Percentiles rank a stretch among this genome's conserved stretches.
These are phyloP conservation scores for Plantago ovata DNA, from an alignment of 257 asterid species.

Conservation along the genomic window DNA sequence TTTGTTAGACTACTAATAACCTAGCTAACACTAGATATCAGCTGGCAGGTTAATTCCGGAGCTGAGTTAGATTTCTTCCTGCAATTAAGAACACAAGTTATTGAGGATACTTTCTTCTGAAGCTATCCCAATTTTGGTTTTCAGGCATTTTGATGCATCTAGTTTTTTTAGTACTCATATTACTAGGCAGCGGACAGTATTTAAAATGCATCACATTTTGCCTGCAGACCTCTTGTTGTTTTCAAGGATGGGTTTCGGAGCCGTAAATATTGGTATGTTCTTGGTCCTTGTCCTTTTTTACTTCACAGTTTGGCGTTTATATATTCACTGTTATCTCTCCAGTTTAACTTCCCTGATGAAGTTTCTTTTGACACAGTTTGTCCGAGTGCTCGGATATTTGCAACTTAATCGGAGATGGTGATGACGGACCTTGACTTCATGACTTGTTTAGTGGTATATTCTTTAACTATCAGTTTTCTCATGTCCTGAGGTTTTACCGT, in stretches of 20 bases:
- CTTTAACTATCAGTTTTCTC: no score
- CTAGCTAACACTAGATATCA: no score
- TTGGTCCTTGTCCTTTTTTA: background rate
- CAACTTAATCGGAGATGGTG: slow-evolving; percentile 85
- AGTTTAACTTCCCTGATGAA: background rate
- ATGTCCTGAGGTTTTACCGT: no score
- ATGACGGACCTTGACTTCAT: slow-evolving; percentile 73
- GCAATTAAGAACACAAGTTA: no score
- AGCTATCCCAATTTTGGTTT: no score
- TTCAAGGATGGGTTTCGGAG: slow-evolving; percentile 84
- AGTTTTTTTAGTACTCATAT: background rate
- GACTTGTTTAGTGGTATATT: slow-evolving; percentile 5
- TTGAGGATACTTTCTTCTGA: no score
- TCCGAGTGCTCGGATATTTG: slow-evolving; percentile 89
- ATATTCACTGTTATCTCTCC: no score
- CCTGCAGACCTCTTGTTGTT: slow-evolving; percentile 73
- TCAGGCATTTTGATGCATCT: background rate
- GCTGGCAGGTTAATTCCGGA: no score
- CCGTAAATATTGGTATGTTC: slow-evolving; percentile 68
- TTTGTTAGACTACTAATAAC: no score
- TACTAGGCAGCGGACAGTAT: background rate
- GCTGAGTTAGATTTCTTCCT: no score
- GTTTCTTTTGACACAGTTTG: slow-evolving; percentile 43
- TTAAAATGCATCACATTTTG: slow-evolving; percentile 5
- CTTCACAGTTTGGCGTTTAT: background rate